Evolutionary conservation across 371 early-diverging fungal genomes (phyloP).

Genomic region (Mortierella sp.): DNA sequence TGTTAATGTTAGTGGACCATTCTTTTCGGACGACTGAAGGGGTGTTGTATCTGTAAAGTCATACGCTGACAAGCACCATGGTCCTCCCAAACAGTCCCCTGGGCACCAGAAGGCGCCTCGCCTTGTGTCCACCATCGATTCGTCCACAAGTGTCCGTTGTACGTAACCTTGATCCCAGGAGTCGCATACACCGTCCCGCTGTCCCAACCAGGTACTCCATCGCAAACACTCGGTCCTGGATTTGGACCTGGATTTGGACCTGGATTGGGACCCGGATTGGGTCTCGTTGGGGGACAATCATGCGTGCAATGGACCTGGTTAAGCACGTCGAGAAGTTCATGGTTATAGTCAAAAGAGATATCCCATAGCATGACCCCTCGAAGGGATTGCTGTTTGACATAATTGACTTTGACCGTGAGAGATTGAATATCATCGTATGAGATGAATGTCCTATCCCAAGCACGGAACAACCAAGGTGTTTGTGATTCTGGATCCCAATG

Average conservation of each 20-base stretch:
- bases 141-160: slow-evolving; percentile 24
- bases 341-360: slow-evolving; percentile 58
- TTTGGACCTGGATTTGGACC: slow-evolving; percentile 7
- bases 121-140: slow-evolving; percentile 50
- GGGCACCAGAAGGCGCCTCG: slow-evolving; percentile 17
- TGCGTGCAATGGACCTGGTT: slow-evolving; percentile 52
- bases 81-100: slow-evolving; percentile 35
- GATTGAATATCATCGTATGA: slow-evolving; percentile 75
- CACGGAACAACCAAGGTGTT: slow-evolving; percentile 81
- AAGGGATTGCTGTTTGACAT: slow-evolving; percentile 60
- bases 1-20: no score
- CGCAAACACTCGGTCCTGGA: slow-evolving; percentile 15
- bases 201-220: slow-evolving; percentile 33
- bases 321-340: slow-evolving; percentile 61
- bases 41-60: no score
- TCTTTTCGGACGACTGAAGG: no score
- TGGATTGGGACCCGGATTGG: slow-evolving; percentile 18
- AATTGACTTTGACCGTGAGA: slow-evolving; percentile 65
- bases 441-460: slow-evolving; percentile 61
- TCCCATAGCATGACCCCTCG: slow-evolving; percentile 78
- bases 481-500: slow-evolving; percentile 70
- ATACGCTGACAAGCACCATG: slow-evolving; percentile 37
- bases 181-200: slow-evolving; percentile 17
- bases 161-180: slow-evolving; percentile 26
- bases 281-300: slow-evolving; percentile 26